phyloP scores from a whole-genome alignment of 169 alveolate species.

The Plasmodium gallinaceum region DNA sequence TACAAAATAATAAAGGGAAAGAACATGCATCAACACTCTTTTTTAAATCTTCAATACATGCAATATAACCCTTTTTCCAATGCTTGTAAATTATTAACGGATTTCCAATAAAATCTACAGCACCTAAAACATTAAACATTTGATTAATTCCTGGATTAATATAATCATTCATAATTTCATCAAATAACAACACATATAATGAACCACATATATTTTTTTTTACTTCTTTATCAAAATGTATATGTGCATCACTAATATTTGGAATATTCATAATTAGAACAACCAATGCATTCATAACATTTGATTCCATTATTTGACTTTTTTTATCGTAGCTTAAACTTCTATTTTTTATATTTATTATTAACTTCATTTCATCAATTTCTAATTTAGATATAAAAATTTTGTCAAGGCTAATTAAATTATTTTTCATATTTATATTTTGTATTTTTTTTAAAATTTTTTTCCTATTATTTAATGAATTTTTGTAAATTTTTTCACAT shows the following conservation, averaged over 20 bases:
- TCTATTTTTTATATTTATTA: constrained; percentile 65
- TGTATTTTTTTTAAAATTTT: constrained; percentile 46
- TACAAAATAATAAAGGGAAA: constrained; percentile 73
- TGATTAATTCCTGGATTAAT: constrained; percentile 83
- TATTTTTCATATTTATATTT: constrained; percentile 60
- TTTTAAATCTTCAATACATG: constrained; percentile 59
- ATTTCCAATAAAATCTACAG: constrained; percentile 87
- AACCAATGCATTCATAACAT: constrained; percentile 60
- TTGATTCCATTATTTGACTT: constrained; percentile 75
- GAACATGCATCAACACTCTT: constrained; percentile 72
- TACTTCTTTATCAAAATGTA: constrained; percentile 71
- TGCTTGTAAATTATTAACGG: constrained; percentile 85
- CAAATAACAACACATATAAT: constrained; percentile 51
- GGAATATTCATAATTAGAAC: constrained; percentile 71
- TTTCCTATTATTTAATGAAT: constrained; percentile 33
- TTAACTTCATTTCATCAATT: constrained; percentile 62
- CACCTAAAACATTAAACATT: constrained; percentile 87
- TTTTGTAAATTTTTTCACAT: constrained; percentile 59
- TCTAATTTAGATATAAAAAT: constrained; percentile 70
- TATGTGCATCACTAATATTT: constrained; percentile 73
- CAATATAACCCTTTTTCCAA: constrained; percentile 82
- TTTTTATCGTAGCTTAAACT: constrained; percentile 74
- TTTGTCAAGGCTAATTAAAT: constrained; percentile 64
- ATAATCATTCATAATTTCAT: constrained; percentile 79
- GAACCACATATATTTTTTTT: constrained; percentile 72